Evolutionary conservation across 352 stramenopile species (phyloP), one percentile per base, ranked within the genome.

Genomic region (Globisporangium apiculatum): DNA sequence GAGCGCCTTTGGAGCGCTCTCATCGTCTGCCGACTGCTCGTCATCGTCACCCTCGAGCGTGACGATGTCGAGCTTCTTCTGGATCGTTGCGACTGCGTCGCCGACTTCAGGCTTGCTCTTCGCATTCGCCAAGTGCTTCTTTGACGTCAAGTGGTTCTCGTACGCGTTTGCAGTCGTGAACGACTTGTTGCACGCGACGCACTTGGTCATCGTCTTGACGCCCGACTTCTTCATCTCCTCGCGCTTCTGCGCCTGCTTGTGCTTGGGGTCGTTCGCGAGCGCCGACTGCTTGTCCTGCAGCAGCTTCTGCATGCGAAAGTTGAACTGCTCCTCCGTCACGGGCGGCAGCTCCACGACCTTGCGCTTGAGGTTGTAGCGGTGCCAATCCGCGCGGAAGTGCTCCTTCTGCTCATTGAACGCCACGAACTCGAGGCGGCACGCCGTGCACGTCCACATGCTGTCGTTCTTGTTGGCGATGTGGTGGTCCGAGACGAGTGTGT

Each of bases 331-430:
- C 65, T 98, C 79, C 17, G 87, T 88, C 58, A 99, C 78, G 24
- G 97, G 82, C 48, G 85, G 79, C 60, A 99, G 75, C 57, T 91
- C 86, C 51, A 96, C 91, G 51, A 99, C 93, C 63, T 98, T 97
- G 62, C 97, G 93, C 86, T 98, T 98, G 47, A 99, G 85, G 59
- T 96, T 96, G 72, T 96, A 96, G 56, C 85, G 92, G 70, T 99
- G 97, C 96, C 96, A 99, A 69, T 99, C 95, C 60, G 88, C 89
- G 69, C 97, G 97, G 74, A 97, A 97, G 75, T 97, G 91, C 31
- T 91, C 84, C 64, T 86, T 92, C 69, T 95, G 85, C 62, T 80
- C 72, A 49, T 66, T 65, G 43, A 73, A 71, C 51, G 73, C 67
- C 51, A 55, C 61, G 51, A 95, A 95, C 65, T 77, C 68, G 58